These are phyloP conservation scores for Amauroascus niger DNA, from an alignment of 2,329 filamentous ascomycete species.

Conservation along the genomic window DNA sequence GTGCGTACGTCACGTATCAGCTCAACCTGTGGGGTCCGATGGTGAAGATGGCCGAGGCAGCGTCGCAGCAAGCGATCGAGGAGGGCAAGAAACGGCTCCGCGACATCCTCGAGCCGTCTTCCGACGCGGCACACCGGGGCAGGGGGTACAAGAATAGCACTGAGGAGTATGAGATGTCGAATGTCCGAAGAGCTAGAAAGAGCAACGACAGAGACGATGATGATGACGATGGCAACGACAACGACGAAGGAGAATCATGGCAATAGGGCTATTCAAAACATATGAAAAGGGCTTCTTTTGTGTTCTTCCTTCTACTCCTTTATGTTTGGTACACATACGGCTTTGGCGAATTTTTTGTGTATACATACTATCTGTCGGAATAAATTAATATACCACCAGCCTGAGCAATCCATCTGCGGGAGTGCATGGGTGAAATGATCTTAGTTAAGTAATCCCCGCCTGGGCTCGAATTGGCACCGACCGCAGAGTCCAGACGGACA, in stretches of 20 bases:
- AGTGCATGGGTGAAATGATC: no score
- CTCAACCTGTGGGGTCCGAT: slow-evolving; percentile 95
- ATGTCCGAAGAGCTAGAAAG: slow-evolving; percentile 20
- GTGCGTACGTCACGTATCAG: slow-evolving; percentile 80
- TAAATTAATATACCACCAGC: no score
- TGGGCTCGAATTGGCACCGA: no score
- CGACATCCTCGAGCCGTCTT: slow-evolving; percentile 79
- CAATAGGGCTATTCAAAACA: slow-evolving; percentile 2
- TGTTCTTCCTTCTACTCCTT: background rate
- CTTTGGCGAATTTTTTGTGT: no score
- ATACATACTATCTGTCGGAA: no score
- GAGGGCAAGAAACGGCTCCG: slow-evolving; percentile 86
- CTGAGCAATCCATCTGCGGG: no score
- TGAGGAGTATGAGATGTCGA: slow-evolving; percentile 52
- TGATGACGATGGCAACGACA: no score
- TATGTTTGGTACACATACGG: background rate
- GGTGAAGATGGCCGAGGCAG: slow-evolving; percentile 87
- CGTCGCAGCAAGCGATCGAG: slow-evolving; percentile 72
- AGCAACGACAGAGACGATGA: slow-evolving; percentile 10
- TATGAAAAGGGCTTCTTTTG: background rate
- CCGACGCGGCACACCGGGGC: slow-evolving; percentile 74
- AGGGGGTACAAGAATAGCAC: slow-evolving; percentile 41
- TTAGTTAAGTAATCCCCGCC: no score
- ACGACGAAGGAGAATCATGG: slow-evolving; percentile 12
- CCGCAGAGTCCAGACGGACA: no score